Conservation (phyloP, 306 rosid species). For the Inga oerstediana region DNA sequence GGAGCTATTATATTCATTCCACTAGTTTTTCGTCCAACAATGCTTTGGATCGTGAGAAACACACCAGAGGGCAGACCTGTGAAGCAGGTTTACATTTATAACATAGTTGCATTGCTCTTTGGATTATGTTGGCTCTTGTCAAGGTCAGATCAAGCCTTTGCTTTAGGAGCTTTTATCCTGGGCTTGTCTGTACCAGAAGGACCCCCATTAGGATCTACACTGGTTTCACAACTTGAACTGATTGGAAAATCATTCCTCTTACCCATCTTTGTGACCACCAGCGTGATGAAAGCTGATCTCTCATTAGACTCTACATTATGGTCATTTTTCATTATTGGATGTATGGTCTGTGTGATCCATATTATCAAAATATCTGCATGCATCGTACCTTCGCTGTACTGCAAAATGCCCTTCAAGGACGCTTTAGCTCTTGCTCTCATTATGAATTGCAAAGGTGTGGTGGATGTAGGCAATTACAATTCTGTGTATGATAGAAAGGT, state of each 20-base stretch:
- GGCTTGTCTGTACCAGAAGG: constrained; percentile 74
- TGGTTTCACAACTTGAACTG: constrained; percentile 49
- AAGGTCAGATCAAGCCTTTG: constrained; percentile 28
- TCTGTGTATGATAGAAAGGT: constrained; percentile 30
- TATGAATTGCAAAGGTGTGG: constrained; percentile 59
- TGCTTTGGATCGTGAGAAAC: constrained; percentile 50
- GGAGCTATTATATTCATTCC: neutral
- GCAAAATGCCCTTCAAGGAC: constrained; percentile 48
- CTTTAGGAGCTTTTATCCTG: constrained; percentile 55
- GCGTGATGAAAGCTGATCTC: constrained; percentile 49
- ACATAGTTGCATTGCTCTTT: constrained; percentile 39
- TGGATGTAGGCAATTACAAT: constrained; percentile 40
- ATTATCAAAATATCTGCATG: constrained; percentile 23
- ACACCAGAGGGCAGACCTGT: constrained; percentile 66
- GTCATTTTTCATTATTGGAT: neutral
- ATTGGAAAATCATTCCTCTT: constrained; percentile 44
- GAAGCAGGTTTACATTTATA: constrained; percentile 28
- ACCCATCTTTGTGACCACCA: constrained; percentile 56
- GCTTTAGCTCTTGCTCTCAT: constrained; percentile 55
- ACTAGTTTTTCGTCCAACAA: constrained; percentile 38
- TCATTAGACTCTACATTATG: neutral
- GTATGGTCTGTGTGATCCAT: neutral
- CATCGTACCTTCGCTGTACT: constrained; percentile 31
- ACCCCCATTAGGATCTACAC: constrained; percentile 62
- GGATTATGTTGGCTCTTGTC: constrained; percentile 25